Evolutionary conservation across 2,329 filamentous ascomycete genomes (phyloP), one percentile per base, ranked within the genome.

Genomic region (Trichophyton verrucosum): DNA sequence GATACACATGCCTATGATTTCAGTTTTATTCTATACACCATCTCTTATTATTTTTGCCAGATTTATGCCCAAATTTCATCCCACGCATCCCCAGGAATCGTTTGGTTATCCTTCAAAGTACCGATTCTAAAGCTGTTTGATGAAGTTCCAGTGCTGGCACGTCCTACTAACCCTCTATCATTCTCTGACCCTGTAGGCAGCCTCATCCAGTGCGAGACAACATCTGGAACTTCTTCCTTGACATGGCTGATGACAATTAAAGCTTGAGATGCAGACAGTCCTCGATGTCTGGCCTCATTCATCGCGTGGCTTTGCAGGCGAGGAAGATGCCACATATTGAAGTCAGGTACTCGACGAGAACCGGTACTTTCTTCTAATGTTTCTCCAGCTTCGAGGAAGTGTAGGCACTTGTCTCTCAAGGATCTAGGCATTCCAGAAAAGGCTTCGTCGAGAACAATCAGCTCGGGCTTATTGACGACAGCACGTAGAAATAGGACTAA

Each of bases 161-260:
- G 7, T 17, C 27, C 49, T 30, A 3, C 9, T 27, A 53, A 33
- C 17, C 55, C 30, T 22, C 58, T 30, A 4, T 58, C 57, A 17
- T 53, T 42, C 46, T 17, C 22, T 36, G 36, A 22, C 30, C 22
- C 68, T 67, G 71, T 72, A 1, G 92, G 91, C 33, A 96, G 77
- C 71, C 89, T 91, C 58, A 97, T 79, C 87, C 88, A 97, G 70
- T 95, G 85, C 55, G 89, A 77, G 24, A 96, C 82, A 65, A 86
- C 86, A 57, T 86, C 85, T 0, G 94, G 94, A 8, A 97, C 88
- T 73, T 99, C 94, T 68, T 96, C 91, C 64, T 85, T 86, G 63
- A 92, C 81, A 75, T 99, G 94, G 63, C 90, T 94, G 62, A 97
- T 92, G 65, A 91, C 90, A n/a, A 97, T 81, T 60, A 99, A 75